Evolutionary conservation across 805 yeast species (phyloP), one percentile per base, ranked within the genome.

Genomic region (Ogataea haglerorum): DNA sequence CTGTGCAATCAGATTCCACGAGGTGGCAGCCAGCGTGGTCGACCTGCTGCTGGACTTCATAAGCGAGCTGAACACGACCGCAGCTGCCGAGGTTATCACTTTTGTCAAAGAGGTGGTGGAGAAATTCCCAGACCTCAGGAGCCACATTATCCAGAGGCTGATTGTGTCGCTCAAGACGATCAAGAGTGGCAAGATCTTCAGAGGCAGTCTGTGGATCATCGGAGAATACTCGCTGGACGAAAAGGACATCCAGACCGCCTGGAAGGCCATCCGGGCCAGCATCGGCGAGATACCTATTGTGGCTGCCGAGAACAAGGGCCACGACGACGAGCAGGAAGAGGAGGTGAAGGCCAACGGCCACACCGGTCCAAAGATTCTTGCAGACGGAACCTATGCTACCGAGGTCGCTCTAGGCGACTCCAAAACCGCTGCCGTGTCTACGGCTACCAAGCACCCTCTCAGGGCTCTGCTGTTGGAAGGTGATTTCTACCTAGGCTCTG

Each of bases 331-430:
- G 1, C 63, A 61, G n/a, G 62, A 53, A 2, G 63, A 60, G 12
- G 56, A 45, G 22, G 22, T 35, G 17, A 40, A 39, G 42, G 40
- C 62, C 24, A 60, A 57, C 16, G 72, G 68, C 27, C 60, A 65
- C 5, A 36, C 53, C 2, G 86, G 86, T 32, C 97, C 97, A 15
- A 82, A 84, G 45, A 82, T 93, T 44, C 73, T 93, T 50, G 96
- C 99, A n/a, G 99, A 93, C 67, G 99, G 99, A 53, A 93, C 99
- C 0, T 93, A 93, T 65, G 99, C 99, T 21, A 86, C 96, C 30
- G 99, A 93, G 65, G 78, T 80, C 48, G 93, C 95, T 0, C 66
- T 82, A 42, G 84, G 84, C 12, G 67, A 68, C 15, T 60, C 61
- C n/a, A 45, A 46, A 15, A 49, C 49, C 12, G 62, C 60, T 5